phyloP scores from a whole-genome alignment of 2,329 filamentous ascomycete species.

The Penicillium thymicola region DNA sequence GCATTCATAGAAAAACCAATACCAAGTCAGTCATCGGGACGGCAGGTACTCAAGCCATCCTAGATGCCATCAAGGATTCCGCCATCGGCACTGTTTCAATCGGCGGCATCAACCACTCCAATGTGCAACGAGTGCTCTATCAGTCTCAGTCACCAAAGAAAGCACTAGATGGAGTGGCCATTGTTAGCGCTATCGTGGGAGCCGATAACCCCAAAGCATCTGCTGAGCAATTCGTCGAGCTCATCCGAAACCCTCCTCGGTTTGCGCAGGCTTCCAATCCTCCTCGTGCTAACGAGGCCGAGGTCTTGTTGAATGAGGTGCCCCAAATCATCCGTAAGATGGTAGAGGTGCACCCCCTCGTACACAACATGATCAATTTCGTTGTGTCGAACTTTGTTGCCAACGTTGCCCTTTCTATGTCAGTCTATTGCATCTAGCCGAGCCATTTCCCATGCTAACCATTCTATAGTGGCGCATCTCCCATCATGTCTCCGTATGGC shows the following conservation, averaged over 20 bases:
- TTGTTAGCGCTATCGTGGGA: conserved; percentile 85
- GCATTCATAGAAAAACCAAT: conserved; percentile 67
- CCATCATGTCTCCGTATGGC: conserved; percentile 90
- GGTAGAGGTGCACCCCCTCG: conserved; percentile 64
- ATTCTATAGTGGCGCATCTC: conserved; percentile 64
- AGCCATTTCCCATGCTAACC: conserved; percentile 14
- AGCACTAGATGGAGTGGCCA: conserved; percentile 72
- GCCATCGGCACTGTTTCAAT: conserved; percentile 68
- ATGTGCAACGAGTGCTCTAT: conserved; percentile 69
- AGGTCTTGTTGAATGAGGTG: conserved; percentile 34
- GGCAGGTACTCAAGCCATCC: conserved; percentile 64
- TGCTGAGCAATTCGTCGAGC: conserved; percentile 56
- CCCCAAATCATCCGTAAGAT: conserved; percentile 58
- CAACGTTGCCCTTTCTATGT: conserved; percentile 77
- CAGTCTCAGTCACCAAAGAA: conserved; percentile 61
- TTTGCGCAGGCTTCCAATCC: conserved; percentile 32
- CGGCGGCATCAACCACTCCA: conserved; percentile 77
- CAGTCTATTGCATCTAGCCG: conserved; percentile 10
- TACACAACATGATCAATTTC: conserved; percentile 96
- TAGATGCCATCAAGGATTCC: conserved; percentile 56
- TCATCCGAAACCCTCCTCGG: conserved; percentile 48
- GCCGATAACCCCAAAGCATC: conserved; percentile 64
- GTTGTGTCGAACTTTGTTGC: conserved; percentile 95
- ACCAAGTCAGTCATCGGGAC: conserved; percentile 78
- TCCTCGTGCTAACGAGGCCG: conserved; percentile 28